Evolutionary conservation across 176 grass and related monocot genomes (phyloP), one percentile per base, ranked within the genome.

Genomic region (Oryza officinalis): DNA sequence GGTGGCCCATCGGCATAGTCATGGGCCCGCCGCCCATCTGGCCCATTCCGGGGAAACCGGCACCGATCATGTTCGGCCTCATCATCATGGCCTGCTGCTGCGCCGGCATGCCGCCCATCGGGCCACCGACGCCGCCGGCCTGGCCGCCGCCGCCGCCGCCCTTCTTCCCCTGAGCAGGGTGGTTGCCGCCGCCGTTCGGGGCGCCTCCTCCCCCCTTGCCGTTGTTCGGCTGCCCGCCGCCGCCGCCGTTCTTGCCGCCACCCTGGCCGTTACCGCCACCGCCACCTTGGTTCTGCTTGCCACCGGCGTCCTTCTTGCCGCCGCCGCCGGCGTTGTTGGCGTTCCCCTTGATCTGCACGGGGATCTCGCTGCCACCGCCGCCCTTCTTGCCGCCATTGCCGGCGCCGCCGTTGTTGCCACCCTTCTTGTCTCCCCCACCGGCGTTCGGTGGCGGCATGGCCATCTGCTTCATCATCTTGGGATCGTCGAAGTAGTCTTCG

Each of bases 391-490:
- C 86, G 2, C 81, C 84, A 63, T 69, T 77, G 57, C 72, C 66
- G 3, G 71, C 85, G 3, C 77, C 85, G 0, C 85, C 86, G 20
- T 70, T 69, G 40, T 70, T 69, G 10, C 77, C 83, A 11, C 75
- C 91, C 69, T 91, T 88, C 85, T 86, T 89, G 44, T 83, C 65
- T n/a, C 11, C 79, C 2, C 74, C 84, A 15, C 80, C 86, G 12
- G 67, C 71, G 18, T 23, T 69, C 14, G 46, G 80, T 47, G 46
- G 80, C 30, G 64, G 37, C 75, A 33, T 27, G 17, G 45, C 70
- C 37, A 87, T 82, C 20, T 82, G 78, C 81, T 97, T 97, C 52
- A 97, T 91, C 77, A 91, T 82, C 82, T 91, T 93, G 2, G 78
- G 65, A 33, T 97, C 94, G 23, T 89, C 94, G n/a, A 84, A 85